Evolutionary conservation across 768 basidiomycete genomes (phyloP), one percentile per base, ranked within the genome.

Genomic region (Mycena metata): DNA sequence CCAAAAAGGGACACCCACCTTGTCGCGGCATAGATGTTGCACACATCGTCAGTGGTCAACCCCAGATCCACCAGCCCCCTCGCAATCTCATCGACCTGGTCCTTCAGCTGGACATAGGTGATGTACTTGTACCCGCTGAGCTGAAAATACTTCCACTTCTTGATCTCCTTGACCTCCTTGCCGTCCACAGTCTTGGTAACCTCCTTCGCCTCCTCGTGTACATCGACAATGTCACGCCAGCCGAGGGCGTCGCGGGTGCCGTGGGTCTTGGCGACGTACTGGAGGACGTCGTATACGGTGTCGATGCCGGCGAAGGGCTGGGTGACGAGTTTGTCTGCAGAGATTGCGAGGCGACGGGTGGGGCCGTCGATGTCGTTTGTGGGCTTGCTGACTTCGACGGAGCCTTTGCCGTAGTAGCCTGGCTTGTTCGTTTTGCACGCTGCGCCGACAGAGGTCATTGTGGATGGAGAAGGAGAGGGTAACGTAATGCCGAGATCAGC

Each of bases 111-210:
- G 69, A 91, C 73, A 79, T 89, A 98, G 59, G 79, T 88, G 75
- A 92, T 80, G 79, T 90, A 98, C 80, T 94, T 88, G 86, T 92
- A 98, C 69, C 92, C 92, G 79, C 91, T 92, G 65, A 99, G 86
- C 79, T 96, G 88, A 80, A 95, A 99, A 81, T 92, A 99, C 77
- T 92, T 95, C 97, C 97, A 99, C 63, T 86, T 94, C 88, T 99
- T 99, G 79, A 82, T 94, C 85, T 99, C 93, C 4, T 80, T 89
- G 35, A 90, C 84, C 78, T 95, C 89, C 78, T 96, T 91, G 36
- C 96, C 39, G 11, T 39, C 39, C 39, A 11, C 39, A 4, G 11
- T 15, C 30, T 30, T 30, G 3, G 30, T 30, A 3, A 30, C 30
- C 30, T 30, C 30, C 83, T 98, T 98, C 77, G 90, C 91, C 80